phyloP scores from a whole-genome alignment of 257 asterid genomes.

The Primulina huaijiensis region DNA sequence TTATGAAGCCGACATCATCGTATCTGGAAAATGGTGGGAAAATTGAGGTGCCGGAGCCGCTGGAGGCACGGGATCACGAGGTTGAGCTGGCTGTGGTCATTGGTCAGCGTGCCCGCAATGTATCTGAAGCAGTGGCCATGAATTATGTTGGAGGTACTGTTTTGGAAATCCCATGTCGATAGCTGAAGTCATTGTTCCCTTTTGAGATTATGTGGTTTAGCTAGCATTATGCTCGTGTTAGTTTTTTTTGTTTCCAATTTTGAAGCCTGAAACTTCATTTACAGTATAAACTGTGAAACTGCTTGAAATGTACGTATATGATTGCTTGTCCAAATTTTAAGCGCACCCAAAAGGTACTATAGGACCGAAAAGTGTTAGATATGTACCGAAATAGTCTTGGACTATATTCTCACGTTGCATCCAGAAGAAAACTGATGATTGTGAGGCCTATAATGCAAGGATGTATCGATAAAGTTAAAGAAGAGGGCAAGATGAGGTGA shows the following conservation, averaged over 20 bases:
- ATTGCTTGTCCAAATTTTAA: too few relatives aligned
- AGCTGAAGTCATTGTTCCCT: neutral
- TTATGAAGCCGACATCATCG: constrained; percentile 94
- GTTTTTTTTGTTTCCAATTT: neutral
- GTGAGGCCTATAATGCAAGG: neutral
- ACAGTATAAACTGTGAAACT: neutral
- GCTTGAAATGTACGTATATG: neutral
- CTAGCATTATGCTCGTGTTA: neutral
- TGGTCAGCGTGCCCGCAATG: constrained; percentile 78
- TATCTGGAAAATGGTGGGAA: constrained; percentile 81
- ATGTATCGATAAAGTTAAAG: neutral
- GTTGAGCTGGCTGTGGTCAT: constrained; percentile 96
- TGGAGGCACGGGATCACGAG: constrained; percentile 84
- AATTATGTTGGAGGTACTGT: constrained; percentile 72
- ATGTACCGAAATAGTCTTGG: neutral
- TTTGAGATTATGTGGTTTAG: neutral
- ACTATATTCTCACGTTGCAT: neutral
- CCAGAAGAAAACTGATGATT: neutral
- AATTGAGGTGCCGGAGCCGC: constrained; percentile 79
- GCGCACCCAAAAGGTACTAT: neutral
- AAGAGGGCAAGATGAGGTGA: neutral
- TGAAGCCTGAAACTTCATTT: neutral
- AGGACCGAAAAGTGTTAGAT: neutral
- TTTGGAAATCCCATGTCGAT: neutral
- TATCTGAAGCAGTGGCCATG: constrained; percentile 80